Base-by-base conservation (phyloP, 352 stramenopile genomes). In the Pythium aquatile region DNA sequence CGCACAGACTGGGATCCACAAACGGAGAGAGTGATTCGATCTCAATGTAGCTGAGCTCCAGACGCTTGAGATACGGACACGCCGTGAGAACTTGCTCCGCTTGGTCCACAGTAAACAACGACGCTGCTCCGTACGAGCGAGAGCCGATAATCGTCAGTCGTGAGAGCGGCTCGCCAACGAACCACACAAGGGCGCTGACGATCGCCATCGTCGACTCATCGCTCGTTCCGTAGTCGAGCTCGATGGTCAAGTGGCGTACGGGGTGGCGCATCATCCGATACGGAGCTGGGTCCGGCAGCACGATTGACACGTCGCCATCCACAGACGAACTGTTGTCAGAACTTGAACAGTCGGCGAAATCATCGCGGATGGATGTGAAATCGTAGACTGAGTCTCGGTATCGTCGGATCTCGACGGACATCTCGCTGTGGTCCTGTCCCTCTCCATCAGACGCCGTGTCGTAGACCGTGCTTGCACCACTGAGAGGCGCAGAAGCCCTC, bases 1-100 rank as follows among this genome's bases (percentile, higher is more conserved):
- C 29, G 13, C 46, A 40, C 28, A 64, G 47, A 11, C 46, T 64
- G 3, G 58, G 16, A 20, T 64, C 47, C 6, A 40, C 17, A 20
- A 64, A 37, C 33, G 58, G 58, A 16, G 48, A 37, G 11, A 64
- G 47, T 6, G 58, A 51, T 16, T 64, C 32, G 24, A 64, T 57
- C 20, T 40, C 24, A 7, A 64, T 1, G 17, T 24, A 9, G 17
- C 29, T 49, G 3, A 64, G 20, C 32, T 55, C 47, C 8, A 64
- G 46, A 10, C 58, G 58, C 33, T 49, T 20, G 5, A 64, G 17
- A 8, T 40, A 16, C 3, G 58, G 46, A 54, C 58, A 64, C 32
- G 58, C 58, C 2, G 58, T 64, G 32, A 64, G 20, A 2, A 64
- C 6, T 28, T 52, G 46, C 35, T 64, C 58, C 17, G 57, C 44